Percentiles rank a stretch among this genome's conserved stretches.
These are phyloP conservation scores for Euphorbia celastroides DNA, from an alignment of 441 rosid species.

Conservation along the genomic window DNA sequence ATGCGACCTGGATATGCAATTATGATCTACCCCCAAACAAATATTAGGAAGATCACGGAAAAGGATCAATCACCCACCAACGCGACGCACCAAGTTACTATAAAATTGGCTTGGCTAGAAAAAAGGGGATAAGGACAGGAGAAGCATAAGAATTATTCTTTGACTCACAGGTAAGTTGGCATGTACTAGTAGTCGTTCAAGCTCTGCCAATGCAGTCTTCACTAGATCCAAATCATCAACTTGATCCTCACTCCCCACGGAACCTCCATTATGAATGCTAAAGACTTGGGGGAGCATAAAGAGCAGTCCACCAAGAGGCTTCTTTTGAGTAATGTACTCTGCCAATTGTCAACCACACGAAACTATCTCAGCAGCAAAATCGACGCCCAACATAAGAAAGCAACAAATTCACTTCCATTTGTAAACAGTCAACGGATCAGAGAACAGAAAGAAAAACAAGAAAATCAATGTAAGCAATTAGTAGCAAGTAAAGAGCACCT, in stretches of 20 bases:
- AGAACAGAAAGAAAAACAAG: neutral
- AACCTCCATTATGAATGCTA: slow-evolving; percentile 38
- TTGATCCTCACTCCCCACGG: slow-evolving; percentile 16
- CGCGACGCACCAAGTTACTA: neutral
- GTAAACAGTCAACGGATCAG: neutral
- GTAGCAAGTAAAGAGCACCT: slow-evolving; percentile 32
- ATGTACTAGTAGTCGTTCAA: slow-evolving; percentile 73
- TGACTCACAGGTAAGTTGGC: slow-evolving; percentile 76
- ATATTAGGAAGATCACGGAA: neutral
- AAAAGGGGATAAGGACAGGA: neutral
- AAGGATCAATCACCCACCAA: neutral
- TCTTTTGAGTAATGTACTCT: slow-evolving; percentile 65
- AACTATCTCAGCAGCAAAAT: slow-evolving; percentile 1
- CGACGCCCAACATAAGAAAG: neutral
- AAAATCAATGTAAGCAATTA: neutral
- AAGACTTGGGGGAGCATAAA: slow-evolving; percentile 77
- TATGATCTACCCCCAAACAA: neutral
- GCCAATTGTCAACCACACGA: slow-evolving; percentile 15
- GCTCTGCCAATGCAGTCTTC: slow-evolving; percentile 41
- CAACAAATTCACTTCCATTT: neutral
- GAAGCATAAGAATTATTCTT: neutral
- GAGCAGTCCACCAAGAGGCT: slow-evolving; percentile 77
- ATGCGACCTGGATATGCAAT: neutral
- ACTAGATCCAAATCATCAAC: slow-evolving; percentile 32
- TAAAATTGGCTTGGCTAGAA: neutral